Conservation (phyloP, 2,329 filamentous ascomycete genomes). For the Hortaea sp. region DNA sequence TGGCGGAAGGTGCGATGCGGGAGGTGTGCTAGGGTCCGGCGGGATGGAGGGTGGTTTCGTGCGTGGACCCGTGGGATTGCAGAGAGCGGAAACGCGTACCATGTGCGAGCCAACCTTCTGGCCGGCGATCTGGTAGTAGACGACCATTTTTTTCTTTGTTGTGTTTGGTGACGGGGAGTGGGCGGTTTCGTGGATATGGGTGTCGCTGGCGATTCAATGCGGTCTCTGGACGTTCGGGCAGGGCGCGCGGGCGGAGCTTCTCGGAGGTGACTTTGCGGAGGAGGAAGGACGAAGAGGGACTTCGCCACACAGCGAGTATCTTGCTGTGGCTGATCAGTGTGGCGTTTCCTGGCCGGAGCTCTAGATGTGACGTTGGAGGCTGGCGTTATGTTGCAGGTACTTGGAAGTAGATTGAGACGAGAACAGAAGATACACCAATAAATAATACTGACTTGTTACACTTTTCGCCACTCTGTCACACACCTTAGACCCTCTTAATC, state of each 20-base stretch:
- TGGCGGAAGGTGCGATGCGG: not conserved
- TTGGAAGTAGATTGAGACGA: no score
- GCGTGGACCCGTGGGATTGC: not conserved
- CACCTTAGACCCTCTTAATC: no score
- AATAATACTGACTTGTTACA: no score
- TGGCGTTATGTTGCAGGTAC: no score
- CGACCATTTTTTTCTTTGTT: constrained; percentile 33
- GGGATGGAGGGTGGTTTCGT: not conserved
- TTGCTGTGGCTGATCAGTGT: no score
- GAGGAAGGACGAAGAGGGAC: not conserved
- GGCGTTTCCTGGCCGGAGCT: no score
- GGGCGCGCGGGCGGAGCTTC: not conserved
- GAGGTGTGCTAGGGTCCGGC: not conserved
- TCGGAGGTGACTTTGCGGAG: constrained; percentile 5
- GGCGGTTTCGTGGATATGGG: no score
- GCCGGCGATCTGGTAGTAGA: constrained; percentile 42
- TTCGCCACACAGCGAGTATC: not conserved
- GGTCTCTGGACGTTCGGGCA: no score
- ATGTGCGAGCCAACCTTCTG: constrained; percentile 45
- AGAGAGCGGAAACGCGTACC: constrained; percentile 30
- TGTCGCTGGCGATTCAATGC: no score
- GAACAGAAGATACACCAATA: no score
- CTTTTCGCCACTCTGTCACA: no score
- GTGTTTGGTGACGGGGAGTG: not conserved
- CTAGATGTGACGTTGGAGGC: no score